Conservation (phyloP, 306 rosid genomes). For the Trifolium dubium region DNA sequence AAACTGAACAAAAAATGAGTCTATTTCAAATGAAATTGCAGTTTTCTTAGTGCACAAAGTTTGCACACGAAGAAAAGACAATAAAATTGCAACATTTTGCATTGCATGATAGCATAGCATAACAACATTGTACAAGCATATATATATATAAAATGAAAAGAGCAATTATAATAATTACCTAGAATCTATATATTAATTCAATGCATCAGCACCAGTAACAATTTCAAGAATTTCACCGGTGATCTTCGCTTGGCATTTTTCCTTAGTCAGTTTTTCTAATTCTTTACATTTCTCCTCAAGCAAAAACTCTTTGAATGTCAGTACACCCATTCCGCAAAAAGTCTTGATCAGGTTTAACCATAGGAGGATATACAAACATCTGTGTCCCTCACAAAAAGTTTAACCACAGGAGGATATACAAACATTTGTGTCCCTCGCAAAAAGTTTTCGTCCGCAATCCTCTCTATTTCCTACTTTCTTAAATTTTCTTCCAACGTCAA, state of each 20-base stretch:
- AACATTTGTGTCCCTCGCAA: conserved; percentile 64
- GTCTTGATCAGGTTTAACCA: conserved; percentile 77
- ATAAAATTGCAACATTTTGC: conserved; percentile 34
- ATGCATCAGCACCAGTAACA: conserved; percentile 84
- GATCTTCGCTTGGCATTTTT: conserved; percentile 92
- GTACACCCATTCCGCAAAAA: conserved; percentile 76
- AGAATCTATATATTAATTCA: conserved; percentile 18
- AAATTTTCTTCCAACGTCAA: conserved; percentile 63
- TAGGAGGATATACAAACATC: conserved; percentile 76
- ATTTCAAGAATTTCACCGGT: conserved; percentile 93
- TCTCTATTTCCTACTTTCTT: conserved; percentile 63
- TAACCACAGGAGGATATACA: conserved; percentile 74
- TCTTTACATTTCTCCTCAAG: conserved; percentile 90
- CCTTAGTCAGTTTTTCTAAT: conserved; percentile 70
- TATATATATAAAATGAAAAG: conserved; percentile 31
- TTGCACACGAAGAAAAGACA: conserved; percentile 42
- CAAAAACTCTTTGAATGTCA: conserved; percentile 78
- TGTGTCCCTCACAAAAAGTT: conserved; percentile 59
- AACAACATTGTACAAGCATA: conserved; percentile 41
- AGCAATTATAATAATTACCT: conserved; percentile 47
- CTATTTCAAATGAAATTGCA: conserved; percentile 40
- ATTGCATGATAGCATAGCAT: conserved; percentile 38
- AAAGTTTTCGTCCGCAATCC: conserved; percentile 65
- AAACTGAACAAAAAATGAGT: conserved; percentile 22
- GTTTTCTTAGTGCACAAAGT: conserved; percentile 45